phyloP scores from a whole-genome alignment of 371 early-diverging fungal species.

The Globomyces sp. region DNA sequence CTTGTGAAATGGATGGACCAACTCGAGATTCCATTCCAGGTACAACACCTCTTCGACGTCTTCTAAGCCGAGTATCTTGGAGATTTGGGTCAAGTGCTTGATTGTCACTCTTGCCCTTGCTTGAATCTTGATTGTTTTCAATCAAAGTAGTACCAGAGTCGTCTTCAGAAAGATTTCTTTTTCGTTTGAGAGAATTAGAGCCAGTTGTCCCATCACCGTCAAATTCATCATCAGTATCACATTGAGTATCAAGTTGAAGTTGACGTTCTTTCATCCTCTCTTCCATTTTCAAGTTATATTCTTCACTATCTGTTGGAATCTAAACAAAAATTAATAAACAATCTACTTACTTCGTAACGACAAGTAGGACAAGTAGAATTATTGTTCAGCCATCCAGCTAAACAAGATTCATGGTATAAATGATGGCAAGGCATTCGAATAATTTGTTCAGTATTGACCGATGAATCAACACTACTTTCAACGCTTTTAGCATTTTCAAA shows the following conservation, averaged over 20 bases:
- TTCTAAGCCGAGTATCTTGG: too few species aligned
- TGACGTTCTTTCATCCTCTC: slow-evolving; percentile 17
- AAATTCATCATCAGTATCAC: slow-evolving; percentile 14
- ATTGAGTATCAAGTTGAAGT: background rate
- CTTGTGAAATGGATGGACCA: too few species aligned
- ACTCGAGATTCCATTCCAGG: too few species aligned
- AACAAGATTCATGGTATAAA: slow-evolving; percentile 81
- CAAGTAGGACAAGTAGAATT: slow-evolving; percentile 92
- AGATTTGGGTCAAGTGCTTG: too few species aligned
- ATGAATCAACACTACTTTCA: background rate
- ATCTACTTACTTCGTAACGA: slow-evolving; percentile 24
- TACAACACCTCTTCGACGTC: too few species aligned
- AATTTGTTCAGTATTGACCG: slow-evolving; percentile 7
- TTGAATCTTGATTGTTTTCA: too few species aligned
- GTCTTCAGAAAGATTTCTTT: too few species aligned
- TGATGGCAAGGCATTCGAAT: slow-evolving; percentile 75
- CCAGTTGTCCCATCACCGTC: background rate
- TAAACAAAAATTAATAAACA: background rate
- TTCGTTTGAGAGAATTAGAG: background rate
- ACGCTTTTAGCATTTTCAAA: background rate
- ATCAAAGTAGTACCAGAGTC: too few species aligned
- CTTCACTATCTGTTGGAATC: slow-evolving; percentile 25
- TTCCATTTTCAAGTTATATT: slow-evolving; percentile 20
- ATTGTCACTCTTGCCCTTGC: too few species aligned
- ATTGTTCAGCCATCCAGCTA: slow-evolving; percentile 84